A percentile compares a stretch with the other conserved stretches of the same genome.
Evolutionary conservation across 495 filamentous ascomycete genomes (phyloP).

Genomic region (Neurospora africana): DNA sequence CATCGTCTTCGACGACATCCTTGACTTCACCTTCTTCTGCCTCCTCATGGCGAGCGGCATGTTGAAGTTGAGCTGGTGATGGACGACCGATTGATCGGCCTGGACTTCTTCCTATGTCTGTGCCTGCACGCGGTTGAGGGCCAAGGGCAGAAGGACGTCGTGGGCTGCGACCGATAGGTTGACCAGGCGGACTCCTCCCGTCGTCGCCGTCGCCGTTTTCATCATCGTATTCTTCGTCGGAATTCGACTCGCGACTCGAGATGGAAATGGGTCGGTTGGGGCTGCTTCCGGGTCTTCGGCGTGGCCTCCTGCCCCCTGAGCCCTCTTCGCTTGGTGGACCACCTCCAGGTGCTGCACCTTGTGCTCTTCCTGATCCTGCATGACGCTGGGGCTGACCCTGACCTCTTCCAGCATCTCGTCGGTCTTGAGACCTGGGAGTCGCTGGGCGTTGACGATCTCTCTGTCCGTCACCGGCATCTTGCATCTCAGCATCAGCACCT

Average conservation of each 20-base stretch:
- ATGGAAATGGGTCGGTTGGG: background rate
- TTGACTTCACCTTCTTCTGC: background rate
- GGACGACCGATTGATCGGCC: background rate
- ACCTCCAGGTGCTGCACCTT: background rate
- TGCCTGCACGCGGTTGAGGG: background rate
- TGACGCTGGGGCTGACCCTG: background rate
- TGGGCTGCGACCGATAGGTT: background rate
- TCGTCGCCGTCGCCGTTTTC: background rate
- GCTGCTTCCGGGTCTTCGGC: background rate
- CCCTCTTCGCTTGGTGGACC: background rate
- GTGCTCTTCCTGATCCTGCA: background rate
- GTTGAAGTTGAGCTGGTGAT: background rate
- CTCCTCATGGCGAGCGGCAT: too few relatives aligned
- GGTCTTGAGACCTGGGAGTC: background rate
- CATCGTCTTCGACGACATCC: background rate
- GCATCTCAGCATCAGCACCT: background rate
- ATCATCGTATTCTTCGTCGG: background rate
- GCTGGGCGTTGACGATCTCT: background rate
- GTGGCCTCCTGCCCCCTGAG: background rate
- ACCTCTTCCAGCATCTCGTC: background rate
- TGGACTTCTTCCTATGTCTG: background rate
- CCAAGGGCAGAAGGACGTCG: background rate
- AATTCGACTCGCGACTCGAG: background rate
- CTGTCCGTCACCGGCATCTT: background rate
- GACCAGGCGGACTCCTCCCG: background rate